Evolutionary conservation across 2,329 filamentous ascomycete species (phyloP).

Genomic region (Phialocephala sp.): DNA sequence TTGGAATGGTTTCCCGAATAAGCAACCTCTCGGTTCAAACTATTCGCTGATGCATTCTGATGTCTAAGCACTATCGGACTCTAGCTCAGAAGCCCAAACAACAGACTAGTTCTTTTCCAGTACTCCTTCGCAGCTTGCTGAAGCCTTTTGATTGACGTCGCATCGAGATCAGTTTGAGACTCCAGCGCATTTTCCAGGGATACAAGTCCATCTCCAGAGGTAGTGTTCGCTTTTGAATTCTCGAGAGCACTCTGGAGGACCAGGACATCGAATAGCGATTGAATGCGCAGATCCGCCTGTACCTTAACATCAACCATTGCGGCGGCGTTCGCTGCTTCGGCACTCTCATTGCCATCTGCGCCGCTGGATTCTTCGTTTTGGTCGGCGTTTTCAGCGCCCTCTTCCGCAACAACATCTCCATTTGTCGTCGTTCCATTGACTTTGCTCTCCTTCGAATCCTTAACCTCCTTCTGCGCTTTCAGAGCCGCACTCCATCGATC

Average conservation of each 20-base stretch:
- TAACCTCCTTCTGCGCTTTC: constrained; percentile 30
- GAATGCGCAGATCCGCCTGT: constrained; percentile 56
- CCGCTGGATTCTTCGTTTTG: neutral
- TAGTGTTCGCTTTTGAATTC: constrained; percentile 26
- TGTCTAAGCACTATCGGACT: constrained; percentile 1
- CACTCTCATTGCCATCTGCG: neutral
- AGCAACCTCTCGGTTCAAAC: too few relatives aligned
- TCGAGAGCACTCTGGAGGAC: constrained; percentile 56
- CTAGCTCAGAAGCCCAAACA: constrained; percentile 76
- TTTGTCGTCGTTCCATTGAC: constrained; percentile 18
- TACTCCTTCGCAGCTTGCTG: constrained; percentile 73
- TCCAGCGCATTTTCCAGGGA: constrained; percentile 49
- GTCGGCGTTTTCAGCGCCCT: neutral
- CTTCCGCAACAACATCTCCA: constrained; percentile 1
- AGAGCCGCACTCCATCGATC: constrained; percentile 45
- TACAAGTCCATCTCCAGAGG: constrained; percentile 51
- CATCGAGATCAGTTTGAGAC: constrained; percentile 54
- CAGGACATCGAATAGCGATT: constrained; percentile 66
- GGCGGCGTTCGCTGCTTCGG: neutral
- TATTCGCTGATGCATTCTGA: neutral
- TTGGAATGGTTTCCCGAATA: too few relatives aligned
- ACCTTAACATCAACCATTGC: neutral
- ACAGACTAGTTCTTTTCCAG: constrained; percentile 79
- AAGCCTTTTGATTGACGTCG: constrained; percentile 57
- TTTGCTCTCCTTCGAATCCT: constrained; percentile 21